phyloP scores from a whole-genome alignment of 805 yeast species.

The Wickerhamomyces subpelliculosus region DNA sequence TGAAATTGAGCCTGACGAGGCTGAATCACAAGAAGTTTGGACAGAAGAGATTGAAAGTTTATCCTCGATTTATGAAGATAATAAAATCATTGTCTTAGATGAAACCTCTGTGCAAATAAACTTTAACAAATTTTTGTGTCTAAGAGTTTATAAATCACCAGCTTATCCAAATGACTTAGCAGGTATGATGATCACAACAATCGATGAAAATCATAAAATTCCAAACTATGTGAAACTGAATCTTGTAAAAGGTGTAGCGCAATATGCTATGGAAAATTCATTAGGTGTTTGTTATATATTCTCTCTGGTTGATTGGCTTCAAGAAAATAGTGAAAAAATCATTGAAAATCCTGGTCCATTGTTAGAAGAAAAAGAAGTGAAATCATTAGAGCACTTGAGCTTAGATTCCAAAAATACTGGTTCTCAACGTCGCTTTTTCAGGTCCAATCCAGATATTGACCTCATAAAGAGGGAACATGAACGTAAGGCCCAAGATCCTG shows the following conservation, averaged over 20 bases:
- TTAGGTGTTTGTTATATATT: conserved; percentile 68
- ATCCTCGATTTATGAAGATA: conserved; percentile 42
- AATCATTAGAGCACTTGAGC: conserved; percentile 1
- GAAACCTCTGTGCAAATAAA: conserved; percentile 14
- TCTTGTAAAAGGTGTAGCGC: conserved; percentile 40
- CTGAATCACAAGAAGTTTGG: conserved; percentile 44
- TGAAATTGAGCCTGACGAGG: conserved; percentile 4
- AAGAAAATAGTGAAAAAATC: conserved; percentile 49
- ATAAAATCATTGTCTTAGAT: conserved; percentile 23
- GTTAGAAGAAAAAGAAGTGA: conserved; percentile 19
- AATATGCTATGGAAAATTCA: conserved; percentile 35
- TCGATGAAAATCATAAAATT: conserved; percentile 35
- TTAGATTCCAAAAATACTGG: neutral
- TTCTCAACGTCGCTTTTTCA: conserved; percentile 8
- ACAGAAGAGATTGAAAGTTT: conserved; percentile 68
- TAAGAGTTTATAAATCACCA: conserved; percentile 37
- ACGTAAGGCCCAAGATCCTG: conserved; percentile 23
- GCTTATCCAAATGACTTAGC: conserved; percentile 63
- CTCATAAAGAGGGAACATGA: conserved; percentile 29
- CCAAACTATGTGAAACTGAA: conserved; percentile 67
- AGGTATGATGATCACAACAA: conserved; percentile 53
- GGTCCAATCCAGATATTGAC: conserved; percentile 25
- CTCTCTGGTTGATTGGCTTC: conserved; percentile 72
- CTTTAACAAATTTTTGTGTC: conserved; percentile 21
- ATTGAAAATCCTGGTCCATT: conserved; percentile 75